phyloP scores from a whole-genome alignment of 2,329 filamentous ascomycete species.

The Curvularia verruculosa region DNA sequence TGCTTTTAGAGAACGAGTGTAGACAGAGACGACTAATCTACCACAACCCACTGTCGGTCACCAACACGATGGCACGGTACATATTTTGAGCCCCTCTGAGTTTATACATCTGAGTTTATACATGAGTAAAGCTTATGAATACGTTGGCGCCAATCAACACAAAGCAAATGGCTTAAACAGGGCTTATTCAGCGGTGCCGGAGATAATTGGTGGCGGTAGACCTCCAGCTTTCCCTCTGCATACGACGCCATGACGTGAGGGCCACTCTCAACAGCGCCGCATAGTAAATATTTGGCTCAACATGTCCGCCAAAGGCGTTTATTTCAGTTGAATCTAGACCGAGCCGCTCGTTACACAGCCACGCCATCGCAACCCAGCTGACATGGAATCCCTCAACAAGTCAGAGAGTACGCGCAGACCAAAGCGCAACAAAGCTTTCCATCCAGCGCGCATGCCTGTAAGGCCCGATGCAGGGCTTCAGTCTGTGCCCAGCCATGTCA shows the following conservation, averaged over 20 bases:
- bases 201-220: neutral
- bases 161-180: neutral
- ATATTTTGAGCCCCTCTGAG: too few species aligned
- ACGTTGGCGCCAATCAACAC: neutral
- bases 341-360: neutral
- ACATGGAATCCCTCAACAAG: slow-evolving; percentile 1
- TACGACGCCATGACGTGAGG: slow-evolving; percentile 6
- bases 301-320: neutral
- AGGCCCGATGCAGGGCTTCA: slow-evolving; percentile 25
- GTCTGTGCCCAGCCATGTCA: slow-evolving; percentile 29
- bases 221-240: neutral
- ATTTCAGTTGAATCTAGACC: neutral
- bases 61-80: too few species aligned
- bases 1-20: neutral
- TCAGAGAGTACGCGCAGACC: neutral
- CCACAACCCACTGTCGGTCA: neutral
- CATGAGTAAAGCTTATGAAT: neutral
- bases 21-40: neutral
- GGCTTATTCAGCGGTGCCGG: slow-evolving; percentile 4
- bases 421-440: slow-evolving; percentile 39
- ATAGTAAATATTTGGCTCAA: neutral
- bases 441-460: slow-evolving; percentile 34
- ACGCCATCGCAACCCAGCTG: neutral
- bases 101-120: neutral
- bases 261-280: neutral